Evolutionary conservation across 345 rosid species (phyloP).

Genomic region (Noccaea caerulescens): DNA sequence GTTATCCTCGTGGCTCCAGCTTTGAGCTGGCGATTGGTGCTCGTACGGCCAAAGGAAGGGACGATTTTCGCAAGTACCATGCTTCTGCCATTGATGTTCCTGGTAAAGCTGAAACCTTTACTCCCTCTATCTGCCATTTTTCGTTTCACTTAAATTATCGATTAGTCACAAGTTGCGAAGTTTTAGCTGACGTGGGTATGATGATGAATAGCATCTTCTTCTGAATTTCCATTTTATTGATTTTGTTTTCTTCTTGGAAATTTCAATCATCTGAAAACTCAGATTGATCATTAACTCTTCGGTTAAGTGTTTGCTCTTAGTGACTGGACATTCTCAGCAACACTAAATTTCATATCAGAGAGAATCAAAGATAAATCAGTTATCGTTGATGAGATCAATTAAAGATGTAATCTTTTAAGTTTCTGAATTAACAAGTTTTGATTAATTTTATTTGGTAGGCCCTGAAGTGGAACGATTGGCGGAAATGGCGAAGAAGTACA

Average conservation of each 20-base stretch:
- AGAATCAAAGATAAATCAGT: background rate
- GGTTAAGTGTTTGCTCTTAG: background rate
- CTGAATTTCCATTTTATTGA: background rate
- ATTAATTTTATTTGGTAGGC: conserved; percentile 47
- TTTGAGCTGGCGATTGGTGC: conserved; percentile 79
- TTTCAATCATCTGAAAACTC: background rate
- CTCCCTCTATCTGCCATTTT: background rate
- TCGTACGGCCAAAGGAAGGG: conserved; percentile 74
- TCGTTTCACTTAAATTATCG: background rate
- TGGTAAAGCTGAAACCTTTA: conserved; percentile 48
- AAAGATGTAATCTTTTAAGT: background rate
- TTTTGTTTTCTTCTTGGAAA: background rate
- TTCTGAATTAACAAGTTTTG: background rate
- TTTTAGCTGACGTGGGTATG: background rate
- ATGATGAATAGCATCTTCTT: background rate
- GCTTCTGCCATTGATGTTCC: conserved; percentile 89
- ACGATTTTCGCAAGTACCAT: conserved; percentile 86
- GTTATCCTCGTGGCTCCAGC: conserved; percentile 87
- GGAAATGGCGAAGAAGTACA: conserved; percentile 83
- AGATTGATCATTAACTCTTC: background rate
- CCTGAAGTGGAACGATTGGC: conserved; percentile 85
- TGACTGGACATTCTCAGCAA: background rate
- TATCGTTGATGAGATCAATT: background rate
- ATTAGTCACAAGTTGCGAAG: background rate
- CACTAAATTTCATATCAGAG: background rate